A percentile compares a stretch with the other conserved stretches of the same genome.
phyloP scores from a whole-genome alignment of 139 green algal genomes.

The Closterium sp. region DNA sequence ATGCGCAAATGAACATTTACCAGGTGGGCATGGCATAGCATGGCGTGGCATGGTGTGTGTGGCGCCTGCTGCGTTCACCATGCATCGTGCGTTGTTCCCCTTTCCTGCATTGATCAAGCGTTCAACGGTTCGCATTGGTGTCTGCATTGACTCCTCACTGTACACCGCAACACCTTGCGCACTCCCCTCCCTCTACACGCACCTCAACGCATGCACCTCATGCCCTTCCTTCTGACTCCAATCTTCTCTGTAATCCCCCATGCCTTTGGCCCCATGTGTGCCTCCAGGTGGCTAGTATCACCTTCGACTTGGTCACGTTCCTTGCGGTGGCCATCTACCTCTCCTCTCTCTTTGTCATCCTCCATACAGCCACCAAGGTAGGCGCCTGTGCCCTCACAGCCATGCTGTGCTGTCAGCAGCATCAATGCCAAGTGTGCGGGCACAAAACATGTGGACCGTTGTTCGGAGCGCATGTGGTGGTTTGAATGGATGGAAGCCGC shows the following conservation, averaged over 20 bases:
- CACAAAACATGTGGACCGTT: not conserved
- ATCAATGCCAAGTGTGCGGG: not conserved
- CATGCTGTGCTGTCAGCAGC: not conserved
- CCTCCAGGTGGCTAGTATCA: constrained; percentile 43
- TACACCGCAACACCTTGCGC: no score
- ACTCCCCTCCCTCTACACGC: no score
- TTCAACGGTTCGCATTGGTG: no score
- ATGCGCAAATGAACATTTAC: constrained; percentile 23
- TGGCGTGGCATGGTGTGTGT: not conserved
- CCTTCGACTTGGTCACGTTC: constrained; percentile 48
- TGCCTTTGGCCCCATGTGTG: not conserved
- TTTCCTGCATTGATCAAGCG: no score
- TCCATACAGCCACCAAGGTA: constrained; percentile 50
- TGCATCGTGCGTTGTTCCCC: not conserved
- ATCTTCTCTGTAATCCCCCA: not conserved
- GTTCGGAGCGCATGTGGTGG: not conserved
- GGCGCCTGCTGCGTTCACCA: not conserved
- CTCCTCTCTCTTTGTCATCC: constrained; percentile 27
- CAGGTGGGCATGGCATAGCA: constrained; percentile 29
- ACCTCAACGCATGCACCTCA: no score
- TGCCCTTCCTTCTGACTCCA: not conserved
- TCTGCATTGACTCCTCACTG: no score
- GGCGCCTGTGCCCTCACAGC: not conserved
- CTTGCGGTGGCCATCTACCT: constrained; percentile 37
- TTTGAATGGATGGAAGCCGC: no score